Base-by-base conservation (phyloP, 768 basidiomycete species). In the Myochromella boudieri region DNA sequence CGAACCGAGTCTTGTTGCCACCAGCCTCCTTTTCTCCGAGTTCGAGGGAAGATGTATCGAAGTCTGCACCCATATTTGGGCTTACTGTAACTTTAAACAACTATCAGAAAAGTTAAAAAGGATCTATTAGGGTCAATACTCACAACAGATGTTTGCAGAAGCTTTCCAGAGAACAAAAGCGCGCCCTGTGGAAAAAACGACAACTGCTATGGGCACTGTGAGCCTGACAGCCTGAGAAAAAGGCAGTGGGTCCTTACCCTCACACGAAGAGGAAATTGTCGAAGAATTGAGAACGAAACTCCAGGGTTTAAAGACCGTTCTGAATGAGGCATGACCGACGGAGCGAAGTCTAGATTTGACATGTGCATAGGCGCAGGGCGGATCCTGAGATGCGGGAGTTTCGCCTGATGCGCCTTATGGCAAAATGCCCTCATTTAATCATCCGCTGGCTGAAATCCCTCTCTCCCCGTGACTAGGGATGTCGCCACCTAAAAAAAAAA, bases 1-100 rank as follows among this genome's bases (percentile, higher is more conserved):
- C 46, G 32, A 48, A 48, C 10, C 31, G 39, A 5, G 46, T 24
- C 26, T 21, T 37, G 6, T 37, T 34, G n/a, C n/a, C n/a, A 14
- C 9, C 31, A 9, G n/a, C 8, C 4, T 9, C n/a, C 33, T 42
- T 34, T 20, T 36, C 39, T 14, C 31, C 42, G 29, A 39, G 45
- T 26, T 39, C 45, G 17, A 46, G 26, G 2, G 45, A 46, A 6
- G 17, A 6, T 22, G 20, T 38, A 18, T 48, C 46, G 11, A 41
- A 18, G 18, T 40, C 46, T 5, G 26, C 46, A 33, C 36, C 38
- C 38, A 47, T 45, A 34, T 14, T 29, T 8, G 14, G 8, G 28
- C 28, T n/a, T n/a, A n/a, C n/a, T n/a, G n/a, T n/a, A n/a, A n/a
- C n/a, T n/a, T n/a, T n/a, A n/a, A n/a, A n/a, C n/a, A n/a, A n/a